Percentiles rank a stretch among this genome's conserved stretches.
Conservation (phyloP, 768 basidiomycete species). For the Lepiota brunneoincarnata region DNA sequence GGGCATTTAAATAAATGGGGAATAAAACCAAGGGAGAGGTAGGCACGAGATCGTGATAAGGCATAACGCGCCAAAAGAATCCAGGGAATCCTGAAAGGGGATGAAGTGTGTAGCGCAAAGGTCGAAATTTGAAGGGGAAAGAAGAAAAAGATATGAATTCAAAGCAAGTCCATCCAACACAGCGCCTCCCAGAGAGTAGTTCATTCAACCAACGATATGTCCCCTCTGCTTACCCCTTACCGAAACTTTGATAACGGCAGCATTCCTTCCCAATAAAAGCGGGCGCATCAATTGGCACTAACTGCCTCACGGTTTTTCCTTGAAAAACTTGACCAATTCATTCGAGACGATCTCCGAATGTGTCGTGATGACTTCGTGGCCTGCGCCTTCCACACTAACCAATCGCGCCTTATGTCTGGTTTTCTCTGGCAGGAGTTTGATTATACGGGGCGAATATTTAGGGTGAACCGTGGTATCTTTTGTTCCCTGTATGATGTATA, state of each 20-base stretch:
- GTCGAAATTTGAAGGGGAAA: not conserved
- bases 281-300: not conserved
- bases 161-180: not conserved
- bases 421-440: conserved; percentile 37
- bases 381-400: conserved; percentile 47
- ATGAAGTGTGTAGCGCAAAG: not conserved
- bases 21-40: no score
- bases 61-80: no score
- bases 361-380: conserved; percentile 50
- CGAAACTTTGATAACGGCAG: not conserved
- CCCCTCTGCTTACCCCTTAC: no score
- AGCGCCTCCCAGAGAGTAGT: not conserved
- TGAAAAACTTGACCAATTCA: conserved; percentile 15
- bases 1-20: no score
- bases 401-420: conserved; percentile 36
- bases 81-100: not conserved
- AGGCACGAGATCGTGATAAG: no score
- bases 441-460: conserved; percentile 49
- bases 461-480: conserved; percentile 54
- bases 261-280: not conserved
- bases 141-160: not conserved
- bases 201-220: not conserved
- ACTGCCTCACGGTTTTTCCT: not conserved
- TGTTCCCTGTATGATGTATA: conserved; percentile 43
- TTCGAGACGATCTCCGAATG: conserved; percentile 34